A percentile compares a stretch with the other conserved stretches of the same genome.
Conservation (phyloP, 495 filamentous ascomycete species). For the Neurospora pannonica region DNA sequence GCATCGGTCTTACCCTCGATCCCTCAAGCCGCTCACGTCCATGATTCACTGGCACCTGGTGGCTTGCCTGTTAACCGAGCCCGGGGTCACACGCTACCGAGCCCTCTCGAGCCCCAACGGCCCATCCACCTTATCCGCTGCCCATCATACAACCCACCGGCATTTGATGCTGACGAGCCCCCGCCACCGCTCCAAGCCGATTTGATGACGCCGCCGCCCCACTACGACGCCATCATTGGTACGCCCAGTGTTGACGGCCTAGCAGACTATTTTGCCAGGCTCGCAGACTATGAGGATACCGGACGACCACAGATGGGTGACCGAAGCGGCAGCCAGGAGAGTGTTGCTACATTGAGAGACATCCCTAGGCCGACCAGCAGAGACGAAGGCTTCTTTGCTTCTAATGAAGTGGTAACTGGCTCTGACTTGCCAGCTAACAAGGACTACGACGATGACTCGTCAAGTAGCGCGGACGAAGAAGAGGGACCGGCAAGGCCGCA, state of each 20-base stretch:
- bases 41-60: background rate
- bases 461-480: slow-evolving; percentile 27
- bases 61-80: slow-evolving; percentile 2
- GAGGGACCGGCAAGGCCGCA: slow-evolving; percentile 29
- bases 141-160: slow-evolving; percentile 82
- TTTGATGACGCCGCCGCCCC: slow-evolving; percentile 75
- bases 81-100: slow-evolving; percentile 1
- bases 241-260: slow-evolving; percentile 69
- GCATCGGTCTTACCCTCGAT: slow-evolving; percentile 8
- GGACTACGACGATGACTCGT: slow-evolving; percentile 23
- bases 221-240: slow-evolving; percentile 78
- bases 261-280: slow-evolving; percentile 77
- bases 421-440: background rate
- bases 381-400: background rate
- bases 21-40: slow-evolving; percentile 24
- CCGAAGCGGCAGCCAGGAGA: background rate
- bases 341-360: background rate
- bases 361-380: background rate
- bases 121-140: slow-evolving; percentile 86
- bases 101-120: slow-evolving; percentile 26
- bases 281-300: slow-evolving; percentile 34
- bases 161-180: slow-evolving; percentile 82
- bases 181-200: slow-evolving; percentile 44
- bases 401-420: background rate
- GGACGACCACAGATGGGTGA: slow-evolving; percentile 10